A percentile compares a stretch with the other conserved stretches of the same genome.
These are phyloP conservation scores for Zancudomyces culisetae DNA, from an alignment of 371 early-diverging fungal genomes.

Conservation along the genomic window DNA sequence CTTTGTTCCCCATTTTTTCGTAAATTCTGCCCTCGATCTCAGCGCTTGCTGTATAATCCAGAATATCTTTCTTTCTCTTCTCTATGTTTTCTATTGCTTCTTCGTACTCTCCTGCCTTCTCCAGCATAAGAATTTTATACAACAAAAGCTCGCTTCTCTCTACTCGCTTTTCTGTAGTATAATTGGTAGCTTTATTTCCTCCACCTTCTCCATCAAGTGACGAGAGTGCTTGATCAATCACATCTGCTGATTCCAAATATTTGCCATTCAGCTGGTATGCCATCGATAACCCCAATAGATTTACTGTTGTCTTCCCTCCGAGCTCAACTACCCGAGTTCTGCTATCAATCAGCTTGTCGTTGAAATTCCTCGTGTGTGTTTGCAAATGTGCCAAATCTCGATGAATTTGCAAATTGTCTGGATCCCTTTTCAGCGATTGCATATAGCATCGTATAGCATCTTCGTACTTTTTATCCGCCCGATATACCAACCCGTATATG, in stretches of 20 bases:
- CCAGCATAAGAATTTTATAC: slow-evolving; percentile 34
- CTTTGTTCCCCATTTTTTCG: slow-evolving; percentile 36
- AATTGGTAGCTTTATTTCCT: too few relatives aligned
- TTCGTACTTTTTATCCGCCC: slow-evolving; percentile 80
- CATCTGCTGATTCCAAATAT: slow-evolving; percentile 49
- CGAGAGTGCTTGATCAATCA: slow-evolving; percentile 24
- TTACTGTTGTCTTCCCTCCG: slow-evolving; percentile 43
- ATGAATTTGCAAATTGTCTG: slow-evolving; percentile 79
- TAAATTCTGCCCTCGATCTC: slow-evolving; percentile 55
- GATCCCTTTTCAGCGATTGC: slow-evolving; percentile 72
- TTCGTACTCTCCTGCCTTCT: slow-evolving; percentile 56
- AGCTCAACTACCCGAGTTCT: slow-evolving; percentile 45
- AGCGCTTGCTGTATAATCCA: slow-evolving; percentile 47
- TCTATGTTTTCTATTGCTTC: slow-evolving; percentile 56
- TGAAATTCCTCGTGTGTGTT: slow-evolving; percentile 75
- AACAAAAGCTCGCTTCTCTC: slow-evolving; percentile 12
- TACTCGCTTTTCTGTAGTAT: slow-evolving; percentile 6
- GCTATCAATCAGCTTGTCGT: slow-evolving; percentile 55
- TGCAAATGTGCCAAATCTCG: slow-evolving; percentile 73
- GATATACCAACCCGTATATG: slow-evolving; percentile 77
- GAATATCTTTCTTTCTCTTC: slow-evolving; percentile 40
- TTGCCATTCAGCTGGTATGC: slow-evolving; percentile 65
- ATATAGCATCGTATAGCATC: slow-evolving; percentile 85
- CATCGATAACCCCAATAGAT: slow-evolving; percentile 74
- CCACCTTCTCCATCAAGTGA: slow-evolving; percentile 49